A percentile compares a stretch with the other conserved stretches of the same genome.
These are phyloP conservation scores for Rutstroemia sp. DNA, from an alignment of 2,329 filamentous ascomycete species.

Conservation along the genomic window DNA sequence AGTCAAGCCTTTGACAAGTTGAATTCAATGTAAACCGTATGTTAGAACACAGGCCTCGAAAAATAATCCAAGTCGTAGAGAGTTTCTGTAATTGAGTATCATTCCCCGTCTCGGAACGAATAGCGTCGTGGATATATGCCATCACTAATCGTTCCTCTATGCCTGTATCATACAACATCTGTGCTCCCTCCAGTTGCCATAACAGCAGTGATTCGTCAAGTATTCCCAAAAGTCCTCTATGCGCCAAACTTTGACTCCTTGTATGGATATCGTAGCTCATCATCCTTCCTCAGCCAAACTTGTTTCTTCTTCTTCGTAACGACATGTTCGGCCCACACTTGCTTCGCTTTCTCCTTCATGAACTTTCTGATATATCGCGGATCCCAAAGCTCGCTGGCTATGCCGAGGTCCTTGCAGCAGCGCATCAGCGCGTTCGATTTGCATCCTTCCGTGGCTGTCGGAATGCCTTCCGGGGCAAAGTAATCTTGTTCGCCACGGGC, in stretches of 20 bases:
- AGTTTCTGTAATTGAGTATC: neutral
- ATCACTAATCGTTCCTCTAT: neutral
- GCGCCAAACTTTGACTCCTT: conserved; percentile 37
- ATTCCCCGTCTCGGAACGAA: neutral
- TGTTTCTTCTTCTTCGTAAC: conserved; percentile 83
- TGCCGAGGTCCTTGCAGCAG: conserved; percentile 95
- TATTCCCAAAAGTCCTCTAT: neutral
- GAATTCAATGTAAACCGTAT: too few species aligned
- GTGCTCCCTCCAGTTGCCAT: neutral
- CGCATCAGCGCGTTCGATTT: conserved; percentile 97
- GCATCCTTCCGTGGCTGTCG: conserved; percentile 91
- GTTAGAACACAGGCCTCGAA: too few species aligned
- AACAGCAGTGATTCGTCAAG: neutral
- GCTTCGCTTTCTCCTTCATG: conserved; percentile 64
- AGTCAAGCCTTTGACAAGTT: too few species aligned
- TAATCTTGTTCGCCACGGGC: conserved; percentile 93
- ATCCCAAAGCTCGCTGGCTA: conserved; percentile 95
- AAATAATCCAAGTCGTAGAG: too few species aligned
- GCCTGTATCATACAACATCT: neutral
- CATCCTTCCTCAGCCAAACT: conserved; percentile 80
- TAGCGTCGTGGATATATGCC: neutral
- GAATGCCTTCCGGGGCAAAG: conserved; percentile 82
- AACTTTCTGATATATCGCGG: conserved; percentile 82
- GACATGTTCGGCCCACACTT: conserved; percentile 85
- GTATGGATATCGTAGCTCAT: conserved; percentile 59